Evolutionary conservation across 257 asterid species (phyloP).

Genomic region (Scutellaria barbata): DNA sequence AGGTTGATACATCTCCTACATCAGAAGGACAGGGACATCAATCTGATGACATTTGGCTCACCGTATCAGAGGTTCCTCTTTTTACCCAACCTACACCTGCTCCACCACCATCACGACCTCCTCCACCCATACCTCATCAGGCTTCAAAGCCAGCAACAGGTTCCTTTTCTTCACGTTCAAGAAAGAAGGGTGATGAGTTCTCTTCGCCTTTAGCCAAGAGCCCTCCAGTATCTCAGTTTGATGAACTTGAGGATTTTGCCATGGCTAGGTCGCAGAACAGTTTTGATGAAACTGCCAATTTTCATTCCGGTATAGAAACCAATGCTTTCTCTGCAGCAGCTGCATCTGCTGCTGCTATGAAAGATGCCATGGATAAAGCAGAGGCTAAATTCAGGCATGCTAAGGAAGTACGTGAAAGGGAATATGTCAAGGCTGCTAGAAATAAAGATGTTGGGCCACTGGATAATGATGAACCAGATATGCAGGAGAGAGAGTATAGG

Average conservation of each 20-base stretch:
- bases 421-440: slow-evolving; percentile 77
- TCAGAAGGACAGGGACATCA: slow-evolving; percentile 61
- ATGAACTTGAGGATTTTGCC: slow-evolving; percentile 92
- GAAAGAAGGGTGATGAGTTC: slow-evolving; percentile 63
- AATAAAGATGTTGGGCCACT: slow-evolving; percentile 59
- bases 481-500: slow-evolving; percentile 64
- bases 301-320: slow-evolving; percentile 58
- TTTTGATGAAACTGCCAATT: slow-evolving; percentile 54
- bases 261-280: slow-evolving; percentile 59
- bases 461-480: slow-evolving; percentile 69
- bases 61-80: slow-evolving; percentile 93
- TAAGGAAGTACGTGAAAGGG: slow-evolving; percentile 96
- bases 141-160: slow-evolving; percentile 54
- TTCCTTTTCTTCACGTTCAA: slow-evolving; percentile 57
- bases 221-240: slow-evolving; percentile 73
- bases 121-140: slow-evolving; percentile 84
- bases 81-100: slow-evolving; percentile 85
- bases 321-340: slow-evolving; percentile 82
- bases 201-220: slow-evolving; percentile 63
- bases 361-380: slow-evolving; percentile 99
- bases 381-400: slow-evolving; percentile 97
- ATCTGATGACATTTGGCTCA: slow-evolving; percentile 80
- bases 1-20: slow-evolving; percentile 55
- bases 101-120: slow-evolving; percentile 98
- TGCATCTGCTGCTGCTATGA: slow-evolving; percentile 99